Percentiles rank a stretch among this genome's conserved stretches.
phyloP scores from a whole-genome alignment of 2,329 filamentous ascomycete species.

The Dryadomyces sulphureus region DNA sequence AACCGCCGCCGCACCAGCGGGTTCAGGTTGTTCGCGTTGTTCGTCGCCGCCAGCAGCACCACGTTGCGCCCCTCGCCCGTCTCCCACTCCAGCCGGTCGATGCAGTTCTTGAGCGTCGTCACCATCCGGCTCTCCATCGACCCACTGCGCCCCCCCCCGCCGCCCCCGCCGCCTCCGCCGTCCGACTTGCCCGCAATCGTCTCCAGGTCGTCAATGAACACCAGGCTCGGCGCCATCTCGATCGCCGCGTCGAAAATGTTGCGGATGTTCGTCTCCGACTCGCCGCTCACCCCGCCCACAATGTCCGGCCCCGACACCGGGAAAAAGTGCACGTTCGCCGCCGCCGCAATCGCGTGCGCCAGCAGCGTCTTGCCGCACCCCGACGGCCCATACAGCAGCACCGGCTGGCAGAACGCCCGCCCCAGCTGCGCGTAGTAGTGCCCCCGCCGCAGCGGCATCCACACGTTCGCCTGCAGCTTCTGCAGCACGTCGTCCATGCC shows the following conservation, averaged over 20 bases:
- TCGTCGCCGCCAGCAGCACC: constrained; percentile 83
- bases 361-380: constrained; percentile 81
- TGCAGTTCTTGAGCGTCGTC: constrained; percentile 68
- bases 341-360: constrained; percentile 63
- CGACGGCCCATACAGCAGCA: constrained; percentile 69
- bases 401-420: constrained; percentile 56
- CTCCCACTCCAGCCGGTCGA: constrained; percentile 66
- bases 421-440: constrained; percentile 50
- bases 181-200: constrained; percentile 79
- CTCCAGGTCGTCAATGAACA: constrained; percentile 90
- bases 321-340: constrained; percentile 63
- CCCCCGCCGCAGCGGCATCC: constrained; percentile 56
- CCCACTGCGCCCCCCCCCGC: background rate
- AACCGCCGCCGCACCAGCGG: constrained; percentile 59
- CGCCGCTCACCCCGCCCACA: constrained; percentile 76
- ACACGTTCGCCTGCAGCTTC: constrained; percentile 55
- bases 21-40: constrained; percentile 74
- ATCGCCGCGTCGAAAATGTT: constrained; percentile 83
- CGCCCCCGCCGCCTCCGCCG: constrained; percentile 55
- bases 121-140: constrained; percentile 75
- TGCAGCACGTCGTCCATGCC: constrained; percentile 60
- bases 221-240: constrained; percentile 68
- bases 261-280: constrained; percentile 74
- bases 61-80: constrained; percentile 44
- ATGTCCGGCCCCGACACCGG: constrained; percentile 70